Percentiles rank a stretch among this genome's conserved stretches.
These are phyloP conservation scores for Ganoderma leucocontextum DNA, from an alignment of 1,284 basidiomycete genomes.

Conservation along the genomic window DNA sequence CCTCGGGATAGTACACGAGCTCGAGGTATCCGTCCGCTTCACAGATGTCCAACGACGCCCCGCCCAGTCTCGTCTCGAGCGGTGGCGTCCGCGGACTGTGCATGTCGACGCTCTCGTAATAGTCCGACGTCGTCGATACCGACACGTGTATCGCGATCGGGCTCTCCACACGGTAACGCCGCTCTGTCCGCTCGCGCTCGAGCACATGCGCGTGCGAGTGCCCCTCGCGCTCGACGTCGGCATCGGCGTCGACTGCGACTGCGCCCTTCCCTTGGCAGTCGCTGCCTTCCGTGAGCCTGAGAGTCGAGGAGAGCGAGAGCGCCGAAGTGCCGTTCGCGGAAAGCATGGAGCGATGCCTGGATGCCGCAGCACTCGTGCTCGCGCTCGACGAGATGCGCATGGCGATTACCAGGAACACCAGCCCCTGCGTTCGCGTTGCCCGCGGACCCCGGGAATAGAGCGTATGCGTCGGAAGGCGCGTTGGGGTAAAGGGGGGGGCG, in stretches of 20 bases:
- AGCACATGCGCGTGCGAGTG: background rate
- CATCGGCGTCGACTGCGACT: background rate
- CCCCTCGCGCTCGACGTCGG: background rate
- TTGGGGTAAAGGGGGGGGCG: background rate
- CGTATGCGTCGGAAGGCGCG: background rate
- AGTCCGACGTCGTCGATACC: conserved; percentile 3
- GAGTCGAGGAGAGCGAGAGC: conserved; percentile 1
- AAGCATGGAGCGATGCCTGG: conserved; percentile 1
- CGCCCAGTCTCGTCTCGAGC: background rate
- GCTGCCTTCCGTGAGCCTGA: background rate
- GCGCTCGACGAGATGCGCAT: conserved; percentile 19
- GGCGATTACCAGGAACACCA: conserved; percentile 32
- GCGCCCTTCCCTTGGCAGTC: background rate
- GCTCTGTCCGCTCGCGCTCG: background rate
- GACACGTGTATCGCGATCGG: conserved; percentile 8
- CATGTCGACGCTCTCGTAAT: conserved; percentile 1
- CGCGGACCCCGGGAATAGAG: background rate
- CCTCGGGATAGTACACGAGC: background rate
- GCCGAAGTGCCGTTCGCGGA: background rate
- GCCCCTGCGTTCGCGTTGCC: conserved; percentile 17
- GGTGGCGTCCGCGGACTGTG: background rate
- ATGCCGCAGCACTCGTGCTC: background rate
- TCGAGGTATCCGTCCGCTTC: background rate
- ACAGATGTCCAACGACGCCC: conserved; percentile 2
- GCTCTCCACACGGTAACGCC: background rate